Base-by-base conservation (phyloP, 139 green algal species). In the Eudorina sp. region DNA sequence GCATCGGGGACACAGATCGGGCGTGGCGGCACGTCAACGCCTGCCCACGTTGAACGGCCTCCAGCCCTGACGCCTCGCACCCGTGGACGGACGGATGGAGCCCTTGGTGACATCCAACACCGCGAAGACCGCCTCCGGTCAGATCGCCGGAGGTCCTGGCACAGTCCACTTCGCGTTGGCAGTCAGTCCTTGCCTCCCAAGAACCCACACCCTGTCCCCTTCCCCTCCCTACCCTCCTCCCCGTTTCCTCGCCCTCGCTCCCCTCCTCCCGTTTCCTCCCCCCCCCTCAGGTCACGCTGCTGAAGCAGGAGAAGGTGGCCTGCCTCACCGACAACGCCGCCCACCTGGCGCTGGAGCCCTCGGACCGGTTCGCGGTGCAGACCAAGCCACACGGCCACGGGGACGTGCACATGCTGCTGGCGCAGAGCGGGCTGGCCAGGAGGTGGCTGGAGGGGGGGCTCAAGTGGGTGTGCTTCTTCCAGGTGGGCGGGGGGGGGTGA, bases 231-330 rank as follows among this genome's bases (percentile, higher is more conserved):
- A 25, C 51, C 51, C 51, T 16, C 51, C 13, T 58, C 51, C 16
- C 51, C 51, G 13, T 16, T n/a, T n/a, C n/a, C n/a, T n/a, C n/a
- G n/a, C 51, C 16, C 51, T 16, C 51, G 13, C 16, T 58, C 51
- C 51, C 51, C 51, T 16, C 51, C 51, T 58, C 51, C 51, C 51
- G 16, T 21, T 9, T 68, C 16, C 58, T 21, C 6, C 68, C 38
- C 38, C 41, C 40, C 38, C 70, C 14, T 21, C 95, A 98, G 94
- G 74, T 99, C 40, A 94, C 85, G 6, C 94, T 99, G 4, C 90
- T 99, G 18, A 99, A 99, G 92, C 97, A 99, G 92, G 98, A 99
- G 86, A 99, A 99, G 92, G 98, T 99, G 74, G 95, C 98, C 0
- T 99, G 98, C 91, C 93, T 99, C 31, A 86, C 83, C 36, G 97